These are phyloP conservation scores for Komagataella populi DNA, from an alignment of 805 yeast genomes.

Conservation along the genomic window DNA sequence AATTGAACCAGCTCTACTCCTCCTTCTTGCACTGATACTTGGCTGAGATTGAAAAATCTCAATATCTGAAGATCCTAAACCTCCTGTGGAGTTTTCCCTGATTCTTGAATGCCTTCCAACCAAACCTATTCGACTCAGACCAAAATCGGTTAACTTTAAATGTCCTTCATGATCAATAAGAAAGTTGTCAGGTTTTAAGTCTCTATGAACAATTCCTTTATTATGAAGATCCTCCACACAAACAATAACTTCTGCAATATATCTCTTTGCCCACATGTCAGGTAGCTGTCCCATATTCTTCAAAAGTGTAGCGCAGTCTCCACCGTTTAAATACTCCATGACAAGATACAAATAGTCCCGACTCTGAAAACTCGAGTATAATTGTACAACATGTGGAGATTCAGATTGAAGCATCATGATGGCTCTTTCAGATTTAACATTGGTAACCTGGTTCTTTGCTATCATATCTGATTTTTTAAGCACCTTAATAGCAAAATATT, in stretches of 20 bases:
- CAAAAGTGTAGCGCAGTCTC: constrained; percentile 82
- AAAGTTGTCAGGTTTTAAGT: constrained; percentile 87
- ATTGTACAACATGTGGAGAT: constrained; percentile 83
- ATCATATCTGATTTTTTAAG: constrained; percentile 90
- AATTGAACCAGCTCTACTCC: constrained; percentile 26
- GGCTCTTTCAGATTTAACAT: constrained; percentile 89
- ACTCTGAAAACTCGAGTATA: constrained; percentile 81
- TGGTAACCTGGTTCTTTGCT: constrained; percentile 90
- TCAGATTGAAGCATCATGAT: constrained; percentile 97
- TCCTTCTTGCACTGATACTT: constrained; percentile 19
- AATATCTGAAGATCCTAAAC: background rate
- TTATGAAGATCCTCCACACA: constrained; percentile 85
- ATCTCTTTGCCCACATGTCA: constrained; percentile 74
- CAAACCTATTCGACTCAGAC: constrained; percentile 80
- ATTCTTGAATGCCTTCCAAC: constrained; percentile 53
- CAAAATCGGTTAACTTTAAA: constrained; percentile 88
- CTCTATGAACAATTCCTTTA: constrained; percentile 87
- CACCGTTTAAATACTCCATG: constrained; percentile 94
- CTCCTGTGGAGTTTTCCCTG: background rate
- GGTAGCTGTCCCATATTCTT: constrained; percentile 76
- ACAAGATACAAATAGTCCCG: constrained; percentile 78
- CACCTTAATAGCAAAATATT: constrained; percentile 89
- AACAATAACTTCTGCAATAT: constrained; percentile 79
- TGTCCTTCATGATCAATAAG: constrained; percentile 82
- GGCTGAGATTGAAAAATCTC: background rate